Percentiles rank a stretch among this genome's conserved stretches.
Conservation (phyloP, 352 stramenopile species). For the Phytopythium mirpurense region DNA sequence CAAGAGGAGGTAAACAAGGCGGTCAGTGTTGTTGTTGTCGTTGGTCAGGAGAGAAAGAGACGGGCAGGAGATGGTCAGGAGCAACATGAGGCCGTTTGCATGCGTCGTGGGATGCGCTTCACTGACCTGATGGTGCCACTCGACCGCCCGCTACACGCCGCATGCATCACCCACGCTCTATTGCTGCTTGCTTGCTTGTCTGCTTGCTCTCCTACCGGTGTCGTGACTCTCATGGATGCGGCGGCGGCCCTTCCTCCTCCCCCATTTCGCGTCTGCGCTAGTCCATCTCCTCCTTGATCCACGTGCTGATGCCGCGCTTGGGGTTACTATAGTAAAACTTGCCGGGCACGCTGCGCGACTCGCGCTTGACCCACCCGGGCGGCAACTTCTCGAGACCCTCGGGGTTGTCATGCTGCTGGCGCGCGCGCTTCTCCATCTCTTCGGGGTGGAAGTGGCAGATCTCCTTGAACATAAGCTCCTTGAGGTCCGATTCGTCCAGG, state of each 20-base stretch:
- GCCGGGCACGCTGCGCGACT: conserved; percentile 77
- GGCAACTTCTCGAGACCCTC: conserved; percentile 69
- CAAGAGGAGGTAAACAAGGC: not conserved
- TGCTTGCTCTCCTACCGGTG: not conserved
- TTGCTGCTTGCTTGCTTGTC: conserved; percentile 1
- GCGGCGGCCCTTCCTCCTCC: not conserved
- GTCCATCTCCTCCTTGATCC: conserved; percentile 85
- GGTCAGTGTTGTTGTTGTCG: not conserved
- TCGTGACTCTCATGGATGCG: not conserved
- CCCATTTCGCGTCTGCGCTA: conserved; percentile 13
- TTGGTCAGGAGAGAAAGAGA: not conserved
- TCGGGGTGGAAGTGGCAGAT: conserved; percentile 87
- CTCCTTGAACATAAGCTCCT: conserved; percentile 90
- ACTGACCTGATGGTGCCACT: not conserved
- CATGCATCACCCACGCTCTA: conserved; percentile 4
- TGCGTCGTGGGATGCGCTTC: not conserved
- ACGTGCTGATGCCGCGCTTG: conserved; percentile 87
- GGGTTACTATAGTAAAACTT: conserved; percentile 90
- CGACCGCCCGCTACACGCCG: not conserved
- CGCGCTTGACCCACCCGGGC: conserved; percentile 80
- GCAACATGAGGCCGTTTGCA: not conserved
- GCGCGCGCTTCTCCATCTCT: conserved; percentile 86
- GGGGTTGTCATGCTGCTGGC: conserved; percentile 65
- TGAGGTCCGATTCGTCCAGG: conserved; percentile 76
- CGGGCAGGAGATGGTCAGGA: not conserved